Percentiles rank a stretch among this genome's conserved stretches.
phyloP scores from a whole-genome alignment of 2,329 filamentous ascomycete species.

The Tolypocladium pustulatum region DNA sequence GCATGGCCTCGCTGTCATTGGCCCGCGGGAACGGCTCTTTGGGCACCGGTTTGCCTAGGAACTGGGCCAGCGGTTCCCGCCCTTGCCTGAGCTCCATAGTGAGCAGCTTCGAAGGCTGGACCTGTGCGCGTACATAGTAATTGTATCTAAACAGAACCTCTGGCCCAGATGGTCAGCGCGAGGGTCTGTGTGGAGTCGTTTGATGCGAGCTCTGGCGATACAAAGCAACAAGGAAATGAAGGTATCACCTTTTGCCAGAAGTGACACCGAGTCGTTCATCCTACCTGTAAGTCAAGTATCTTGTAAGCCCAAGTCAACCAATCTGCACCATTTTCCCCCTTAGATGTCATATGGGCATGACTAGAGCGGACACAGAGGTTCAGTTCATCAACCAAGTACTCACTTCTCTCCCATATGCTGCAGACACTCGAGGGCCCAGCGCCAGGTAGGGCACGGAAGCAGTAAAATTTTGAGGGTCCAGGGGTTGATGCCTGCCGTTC shows the following conservation, averaged over 20 bases:
- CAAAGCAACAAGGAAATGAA: not conserved
- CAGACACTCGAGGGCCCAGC: slow-evolving; percentile 1
- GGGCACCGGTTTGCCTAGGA: slow-evolving; percentile 14
- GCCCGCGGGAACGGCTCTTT: slow-evolving; percentile 14
- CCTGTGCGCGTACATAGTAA: not conserved
- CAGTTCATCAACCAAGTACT: not conserved
- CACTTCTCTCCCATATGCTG: not conserved
- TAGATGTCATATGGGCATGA: no score
- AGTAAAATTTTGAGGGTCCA: slow-evolving; percentile 2
- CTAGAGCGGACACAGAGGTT: no score
- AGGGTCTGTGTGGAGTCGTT: no score
- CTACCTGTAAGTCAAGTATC: not conserved
- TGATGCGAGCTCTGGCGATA: not conserved
- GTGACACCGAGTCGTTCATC: not conserved
- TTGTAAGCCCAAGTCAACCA: not conserved
- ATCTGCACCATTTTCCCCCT: not conserved
- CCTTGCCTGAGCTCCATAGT: slow-evolving; percentile 10
- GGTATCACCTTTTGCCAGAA: not conserved
- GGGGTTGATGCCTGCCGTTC: not conserved
- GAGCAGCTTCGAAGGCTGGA: slow-evolving; percentile 1
- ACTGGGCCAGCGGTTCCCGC: slow-evolving; percentile 16
- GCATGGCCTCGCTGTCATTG: slow-evolving; percentile 12
- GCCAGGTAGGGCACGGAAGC: slow-evolving; percentile 6
- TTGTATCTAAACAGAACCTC: not conserved
- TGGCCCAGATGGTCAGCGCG: not conserved